A percentile compares a stretch with the other conserved stretches of the same genome.
Evolutionary conservation across 2,329 filamentous ascomycete species (phyloP).

Genomic region (Phyllosticta paracitricarpa): DNA sequence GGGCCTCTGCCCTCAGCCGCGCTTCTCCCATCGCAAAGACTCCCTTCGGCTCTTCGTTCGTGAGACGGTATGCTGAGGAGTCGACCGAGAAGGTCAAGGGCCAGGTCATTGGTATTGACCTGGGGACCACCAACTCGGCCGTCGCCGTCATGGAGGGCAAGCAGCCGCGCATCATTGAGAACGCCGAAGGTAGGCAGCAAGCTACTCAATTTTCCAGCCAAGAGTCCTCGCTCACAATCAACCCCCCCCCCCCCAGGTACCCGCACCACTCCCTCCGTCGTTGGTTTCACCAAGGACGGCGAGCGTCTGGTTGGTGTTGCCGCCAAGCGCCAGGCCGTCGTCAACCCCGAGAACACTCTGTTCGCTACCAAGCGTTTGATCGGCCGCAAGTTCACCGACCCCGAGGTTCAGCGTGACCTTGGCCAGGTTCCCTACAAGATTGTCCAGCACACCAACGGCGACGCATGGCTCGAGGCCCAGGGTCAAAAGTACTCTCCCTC

Average conservation of each 20-base stretch:
- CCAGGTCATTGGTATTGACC: constrained; percentile 93
- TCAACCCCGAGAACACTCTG: constrained; percentile 97
- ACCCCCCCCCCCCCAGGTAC: constrained; percentile 48
- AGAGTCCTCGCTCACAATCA: constrained; percentile 11
- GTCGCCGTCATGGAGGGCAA: constrained; percentile 98
- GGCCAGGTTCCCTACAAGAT: constrained; percentile 99
- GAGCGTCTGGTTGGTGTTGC: constrained; percentile 95
- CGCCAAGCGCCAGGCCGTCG: constrained; percentile 94
- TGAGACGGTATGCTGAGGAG: constrained; percentile 62
- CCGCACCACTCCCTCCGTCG: constrained; percentile 85
- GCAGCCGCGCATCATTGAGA: constrained; percentile 90
- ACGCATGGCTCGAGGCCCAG: constrained; percentile 90
- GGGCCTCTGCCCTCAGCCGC: constrained; percentile 62
- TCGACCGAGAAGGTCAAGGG: constrained; percentile 79
- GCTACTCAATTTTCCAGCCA: neutral
- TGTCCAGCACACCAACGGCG: constrained; percentile 89
- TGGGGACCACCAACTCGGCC: constrained; percentile 96
- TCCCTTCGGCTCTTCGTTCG: constrained; percentile 62
- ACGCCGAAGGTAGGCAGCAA: constrained; percentile 65
- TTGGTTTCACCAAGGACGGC: constrained; percentile 89
- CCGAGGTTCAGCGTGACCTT: constrained; percentile 91
- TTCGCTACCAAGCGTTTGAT: constrained; percentile 99
- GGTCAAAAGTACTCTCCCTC: constrained; percentile 95
- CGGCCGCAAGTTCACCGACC: constrained; percentile 89
- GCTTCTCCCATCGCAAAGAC: constrained; percentile 57